A percentile compares a stretch with the other conserved stretches of the same genome.
Evolutionary conservation across 2,329 filamentous ascomycete species (phyloP).

Genomic region (Apiospora kogelbergensis): DNA sequence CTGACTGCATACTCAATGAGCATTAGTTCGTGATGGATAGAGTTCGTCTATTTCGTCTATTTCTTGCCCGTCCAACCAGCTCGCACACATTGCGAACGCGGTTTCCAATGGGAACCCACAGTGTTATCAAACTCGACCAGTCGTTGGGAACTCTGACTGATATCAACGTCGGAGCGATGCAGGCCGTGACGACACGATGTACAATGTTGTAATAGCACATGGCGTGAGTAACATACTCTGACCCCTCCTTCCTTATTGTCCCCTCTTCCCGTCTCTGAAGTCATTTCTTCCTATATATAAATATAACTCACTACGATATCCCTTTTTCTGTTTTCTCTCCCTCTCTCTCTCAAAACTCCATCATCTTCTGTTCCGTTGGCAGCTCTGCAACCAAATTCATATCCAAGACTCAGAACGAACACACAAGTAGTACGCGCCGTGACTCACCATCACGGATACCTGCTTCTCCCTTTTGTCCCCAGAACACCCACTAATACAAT

Average conservation of each 20-base stretch:
- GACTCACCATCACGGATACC: conserved; percentile 3
- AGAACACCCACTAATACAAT: conserved; percentile 1
- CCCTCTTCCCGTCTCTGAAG: background rate
- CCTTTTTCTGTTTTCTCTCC: background rate
- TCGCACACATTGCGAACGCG: background rate
- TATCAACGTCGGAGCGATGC: background rate
- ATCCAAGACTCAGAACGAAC: background rate
- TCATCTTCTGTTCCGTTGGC: background rate
- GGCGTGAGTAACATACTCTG: background rate
- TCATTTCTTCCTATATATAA: background rate
- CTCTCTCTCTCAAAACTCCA: too few relatives aligned
- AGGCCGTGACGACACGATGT: background rate
- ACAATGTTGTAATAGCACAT: background rate
- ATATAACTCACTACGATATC: background rate
- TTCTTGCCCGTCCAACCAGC: background rate
- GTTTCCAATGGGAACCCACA: background rate
- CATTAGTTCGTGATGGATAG: background rate
- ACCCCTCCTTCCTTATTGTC: background rate
- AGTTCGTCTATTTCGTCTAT: conserved; percentile 5
- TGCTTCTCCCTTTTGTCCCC: background rate
- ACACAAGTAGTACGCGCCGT: conserved; percentile 11
- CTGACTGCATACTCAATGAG: background rate
- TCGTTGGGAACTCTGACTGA: background rate
- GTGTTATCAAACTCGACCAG: background rate
- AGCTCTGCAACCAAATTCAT: background rate